Base-by-base conservation (phyloP, 768 basidiomycete species). In the Serpula lacrymans region DNA sequence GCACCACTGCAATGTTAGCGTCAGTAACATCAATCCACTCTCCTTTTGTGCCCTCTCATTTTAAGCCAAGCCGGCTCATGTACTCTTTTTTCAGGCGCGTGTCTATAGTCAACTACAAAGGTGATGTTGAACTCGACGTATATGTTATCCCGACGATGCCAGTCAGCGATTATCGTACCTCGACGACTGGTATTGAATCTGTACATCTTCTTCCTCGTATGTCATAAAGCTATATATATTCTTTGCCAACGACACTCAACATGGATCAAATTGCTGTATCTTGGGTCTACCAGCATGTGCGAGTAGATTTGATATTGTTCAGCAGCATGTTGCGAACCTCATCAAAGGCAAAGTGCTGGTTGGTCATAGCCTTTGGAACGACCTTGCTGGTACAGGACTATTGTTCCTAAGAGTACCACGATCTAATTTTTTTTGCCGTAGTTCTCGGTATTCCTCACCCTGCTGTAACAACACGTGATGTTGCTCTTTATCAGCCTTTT, bases 1-100 rank as follows among this genome's bases (percentile, higher is more conserved):
- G 88, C 6, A 82, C 82, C 12, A 90, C 88, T 2, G 76, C 81
- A 27, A 84, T 90, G 80, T 69, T 90, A 25, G 88, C 86, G 88
- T 88, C 66, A 47, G 82, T 72, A 30, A 38, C 39, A 23, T 40
- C 18, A 26, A 31, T 22, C 20, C 41, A 7, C 43, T 26, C 24
- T 30, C 37, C 28, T 39, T 51, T 46, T 46, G n/a, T n/a, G n/a
- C n/a, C n/a, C n/a, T n/a, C n/a, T n/a, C n/a, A n/a, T 31, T 34
- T 9, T 24, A 24, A 46, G 24, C 23, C n/a, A n/a, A n/a, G n/a
- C n/a, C n/a, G 10, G 35, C 25, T 22, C 26, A 16, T 41, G 30
- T 12, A 6, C 20, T 40, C 28, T 34, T 16, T 2, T 41, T 23
- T 16, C 53, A 77, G 75, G 32, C 72, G 74, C 36, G 71, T 77